These are phyloP conservation scores for Barnettozyma wickerhamii DNA, from an alignment of 805 yeast species.

Conservation along the genomic window DNA sequence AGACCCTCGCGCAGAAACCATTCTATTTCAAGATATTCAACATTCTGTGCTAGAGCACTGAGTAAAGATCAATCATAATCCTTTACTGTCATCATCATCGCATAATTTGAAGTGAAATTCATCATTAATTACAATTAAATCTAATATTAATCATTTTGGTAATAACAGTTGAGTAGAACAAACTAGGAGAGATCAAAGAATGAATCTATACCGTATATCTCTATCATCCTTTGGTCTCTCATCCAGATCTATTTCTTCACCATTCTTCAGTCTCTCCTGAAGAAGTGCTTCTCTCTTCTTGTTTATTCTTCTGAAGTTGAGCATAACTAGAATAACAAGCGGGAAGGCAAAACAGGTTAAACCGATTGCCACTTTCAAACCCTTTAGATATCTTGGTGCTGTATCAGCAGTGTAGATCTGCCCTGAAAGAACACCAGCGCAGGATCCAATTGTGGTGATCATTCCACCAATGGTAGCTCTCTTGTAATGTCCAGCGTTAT, in stretches of 20 bases:
- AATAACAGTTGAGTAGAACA: neutral
- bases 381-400: conserved; percentile 36
- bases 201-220: conserved; percentile 16
- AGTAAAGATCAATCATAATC: too few relatives aligned
- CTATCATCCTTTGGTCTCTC: conserved; percentile 24
- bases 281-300: conserved; percentile 12
- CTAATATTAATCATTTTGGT: neutral
- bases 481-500: conserved; percentile 35
- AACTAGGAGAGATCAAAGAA: conserved; percentile 16
- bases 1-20: conserved; percentile 42
- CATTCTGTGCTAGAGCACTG: conserved; percentile 47
- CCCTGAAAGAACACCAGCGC: conserved; percentile 35
- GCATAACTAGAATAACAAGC: conserved; percentile 16
- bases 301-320: conserved; percentile 16
- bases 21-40: conserved; percentile 39
- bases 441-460: conserved; percentile 32
- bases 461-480: conserved; percentile 37
- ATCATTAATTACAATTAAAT: neutral
- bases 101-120: neutral
- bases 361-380: conserved; percentile 24
- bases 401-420: conserved; percentile 32
- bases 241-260: conserved; percentile 7
- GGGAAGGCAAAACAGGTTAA: conserved; percentile 22
- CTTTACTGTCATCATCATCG: too few relatives aligned
- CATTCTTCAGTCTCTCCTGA: conserved; percentile 10